Base-by-base conservation (phyloP, 2,329 filamentous ascomycete species). In the Verticillium tricorpus region DNA sequence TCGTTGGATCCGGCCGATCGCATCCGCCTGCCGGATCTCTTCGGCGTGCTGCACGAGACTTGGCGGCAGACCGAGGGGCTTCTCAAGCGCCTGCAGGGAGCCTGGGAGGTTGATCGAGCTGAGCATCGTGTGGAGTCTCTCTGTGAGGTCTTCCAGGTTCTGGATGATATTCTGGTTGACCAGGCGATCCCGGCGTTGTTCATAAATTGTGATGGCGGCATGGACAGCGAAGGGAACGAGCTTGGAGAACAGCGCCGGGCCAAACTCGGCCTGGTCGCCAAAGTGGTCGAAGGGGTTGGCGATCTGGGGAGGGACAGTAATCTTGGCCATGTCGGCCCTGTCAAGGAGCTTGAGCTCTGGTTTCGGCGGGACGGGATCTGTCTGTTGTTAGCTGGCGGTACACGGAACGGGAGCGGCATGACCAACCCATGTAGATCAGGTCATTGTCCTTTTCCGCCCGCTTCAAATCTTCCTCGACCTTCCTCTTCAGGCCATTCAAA, bases 381-480 rank as follows among this genome's bases (percentile, higher is more conserved):
- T 56, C 50, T 57, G 8, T 15, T n/a, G 67, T 80, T 67, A 80
- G 76, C 62, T 25, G n/a, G 12, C 11, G n/a, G 45, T 19, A 19
- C 45, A 40, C 63, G 9, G 5, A 32, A 32, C 11, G 7, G 0
- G 1, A 12, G 3, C 5, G 35, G 14, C 35, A 14, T 32, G 2
- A 75, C 84, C 67, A 77, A 89, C 89, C 85, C 2, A 98, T 80
- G 72, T 97, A 99, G 17, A 99, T 97, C 68, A 96, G 82, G 73
- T 99, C 94, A 67, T 99, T 99, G 71, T 99, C 95, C 74, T 92
- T 96, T 73, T 98, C 94, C 0, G 94, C 93, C 56, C 94, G 83
- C 76, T 96, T 97, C 67, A 99, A 71, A 67, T 97, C 93, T 68
- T 97, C 93, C 37, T 89, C 85, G 0, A 97, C 90, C 64, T 89